phyloP scores from a whole-genome alignment of 352 stramenopile species.

The Globisporangium spiculum region DNA sequence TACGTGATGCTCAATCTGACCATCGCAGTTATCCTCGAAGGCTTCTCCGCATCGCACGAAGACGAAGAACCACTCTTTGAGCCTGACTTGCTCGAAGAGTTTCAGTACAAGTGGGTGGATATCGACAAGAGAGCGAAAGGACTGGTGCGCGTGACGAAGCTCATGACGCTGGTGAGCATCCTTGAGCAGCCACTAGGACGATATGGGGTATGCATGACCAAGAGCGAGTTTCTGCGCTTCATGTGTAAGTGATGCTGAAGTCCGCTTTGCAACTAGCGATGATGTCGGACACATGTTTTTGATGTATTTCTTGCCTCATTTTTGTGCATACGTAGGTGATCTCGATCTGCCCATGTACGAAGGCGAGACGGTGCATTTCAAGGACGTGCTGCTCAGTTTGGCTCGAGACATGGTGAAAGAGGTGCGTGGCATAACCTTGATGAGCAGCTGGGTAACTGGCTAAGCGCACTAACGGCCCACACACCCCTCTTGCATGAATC shows the following conservation, averaged over 20 bases:
- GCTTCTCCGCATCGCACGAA: constrained; percentile 82
- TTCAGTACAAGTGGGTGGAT: constrained; percentile 85
- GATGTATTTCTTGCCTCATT: background rate
- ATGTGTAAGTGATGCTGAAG: constrained; percentile 36
- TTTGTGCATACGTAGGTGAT: constrained; percentile 28
- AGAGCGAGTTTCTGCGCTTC: constrained; percentile 50
- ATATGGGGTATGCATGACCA: constrained; percentile 37
- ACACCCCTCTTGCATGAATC: background rate
- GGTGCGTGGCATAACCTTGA: constrained; percentile 26
- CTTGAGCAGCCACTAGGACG: constrained; percentile 77
- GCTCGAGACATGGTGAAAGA: constrained; percentile 77
- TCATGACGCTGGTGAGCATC: constrained; percentile 73
- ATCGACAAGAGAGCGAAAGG: constrained; percentile 87
- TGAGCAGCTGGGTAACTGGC: background rate
- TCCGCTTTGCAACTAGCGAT: background rate
- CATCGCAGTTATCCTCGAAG: constrained; percentile 92
- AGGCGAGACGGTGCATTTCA: constrained; percentile 81
- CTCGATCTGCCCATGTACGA: constrained; percentile 83
- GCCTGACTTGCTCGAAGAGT: constrained; percentile 84
- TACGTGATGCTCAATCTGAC: constrained; percentile 95
- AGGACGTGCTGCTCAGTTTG: constrained; percentile 84
- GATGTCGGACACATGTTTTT: background rate
- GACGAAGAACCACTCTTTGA: constrained; percentile 89
- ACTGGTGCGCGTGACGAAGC: constrained; percentile 73
- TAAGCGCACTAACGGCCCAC: constrained; percentile 3